A percentile compares a stretch with the other conserved stretches of the same genome.
Evolutionary conservation across 768 basidiomycete species (phyloP).

Genomic region (Collybia sp.): DNA sequence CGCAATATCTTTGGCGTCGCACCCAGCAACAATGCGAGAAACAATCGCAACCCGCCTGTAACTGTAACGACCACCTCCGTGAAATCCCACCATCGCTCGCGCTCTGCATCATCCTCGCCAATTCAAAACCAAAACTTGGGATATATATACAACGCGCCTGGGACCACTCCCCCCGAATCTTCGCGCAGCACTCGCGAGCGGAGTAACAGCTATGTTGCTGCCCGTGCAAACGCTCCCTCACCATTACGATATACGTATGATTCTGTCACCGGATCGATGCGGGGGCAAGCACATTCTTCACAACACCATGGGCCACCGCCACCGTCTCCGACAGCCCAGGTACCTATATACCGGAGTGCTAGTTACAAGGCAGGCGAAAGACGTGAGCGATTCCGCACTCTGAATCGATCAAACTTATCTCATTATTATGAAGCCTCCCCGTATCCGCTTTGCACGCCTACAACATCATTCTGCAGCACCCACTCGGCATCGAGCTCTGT

Average conservation of each 20-base stretch:
- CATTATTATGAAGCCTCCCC: conserved; percentile 11
- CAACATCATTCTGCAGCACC: conserved; percentile 31
- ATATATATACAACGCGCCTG: conserved; percentile 34
- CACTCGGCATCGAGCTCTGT: conserved; percentile 49
- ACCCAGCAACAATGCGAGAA: conserved; percentile 13
- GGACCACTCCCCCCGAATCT: conserved; percentile 29
- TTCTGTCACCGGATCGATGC: conserved; percentile 8
- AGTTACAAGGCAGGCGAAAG: conserved; percentile 41
- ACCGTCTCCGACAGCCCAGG: conserved; percentile 25
- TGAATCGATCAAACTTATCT: conserved; percentile 6
- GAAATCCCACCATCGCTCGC: conserved; percentile 40
- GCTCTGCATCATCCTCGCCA: conserved; percentile 28
- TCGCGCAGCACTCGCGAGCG: conserved; percentile 30
- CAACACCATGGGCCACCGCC: conserved; percentile 20
- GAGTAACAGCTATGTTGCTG: conserved; percentile 30
- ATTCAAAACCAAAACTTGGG: conserved; percentile 22
- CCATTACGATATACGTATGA: conserved; percentile 37
- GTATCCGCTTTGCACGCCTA: conserved; percentile 18
- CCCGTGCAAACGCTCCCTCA: conserved; percentile 31
- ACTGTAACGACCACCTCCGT: conserved; percentile 19
- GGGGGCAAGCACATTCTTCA: conserved; percentile 13
- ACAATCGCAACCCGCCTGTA: conserved; percentile 11
- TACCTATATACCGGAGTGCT: conserved; percentile 32
- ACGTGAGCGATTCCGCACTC: conserved; percentile 26
- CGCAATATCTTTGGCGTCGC: conserved; percentile 25